Evolutionary conservation across 2,329 filamentous ascomycete genomes (phyloP), one percentile per base, ranked within the genome.

Genomic region (Colletotrichum coccodes): DNA sequence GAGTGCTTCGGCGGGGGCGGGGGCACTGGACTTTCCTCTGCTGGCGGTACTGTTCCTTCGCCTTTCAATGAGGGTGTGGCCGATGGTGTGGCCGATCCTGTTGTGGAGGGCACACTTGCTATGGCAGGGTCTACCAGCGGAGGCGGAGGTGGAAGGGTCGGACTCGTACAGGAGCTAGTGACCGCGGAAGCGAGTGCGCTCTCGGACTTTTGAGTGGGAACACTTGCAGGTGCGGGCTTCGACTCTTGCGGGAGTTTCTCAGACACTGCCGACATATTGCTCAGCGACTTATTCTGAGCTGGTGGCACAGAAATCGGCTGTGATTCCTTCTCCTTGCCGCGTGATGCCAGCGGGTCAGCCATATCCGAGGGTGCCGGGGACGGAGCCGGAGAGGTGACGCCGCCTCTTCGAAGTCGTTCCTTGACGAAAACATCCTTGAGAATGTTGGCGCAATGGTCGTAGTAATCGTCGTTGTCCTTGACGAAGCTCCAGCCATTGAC

Each of bases 401-500:
- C 78, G 34, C 86, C 85, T 73, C 86, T 87, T 42, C 89, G 87
- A 60, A 89, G 81, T 75, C 91, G 94, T 79, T 98, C 95, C 71
- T 90, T 90, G 71, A 97, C 85, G 73, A 99, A 98, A 77, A 97
- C 93, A 7, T 96, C 91, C 76, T 91, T 93, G 59, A 99, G 83
- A 56, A 98, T 97, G 68, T 86, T 91, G 26, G 96, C 90, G 73
- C 92, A 96, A 76, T 94, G 94, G 76, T 98, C 93, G 78, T 99
- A 99, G 80, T 99, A 99, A 70, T 97, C 95, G 71, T 98, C 95
- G 75, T 99, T 99, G 79, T 99, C 97, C 79, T 99, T 99, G 79
- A 99, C 96, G 76, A 99, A 99, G 77, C 95, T 98, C 97, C 97
- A 99, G 14, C 96, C 96, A 79, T 99, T 99, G 74, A 99, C 96